Evolutionary conservation across 345 rosid genomes (phyloP), one percentile per base, ranked within the genome.

Genomic region (Gossypium rotundifolium): DNA sequence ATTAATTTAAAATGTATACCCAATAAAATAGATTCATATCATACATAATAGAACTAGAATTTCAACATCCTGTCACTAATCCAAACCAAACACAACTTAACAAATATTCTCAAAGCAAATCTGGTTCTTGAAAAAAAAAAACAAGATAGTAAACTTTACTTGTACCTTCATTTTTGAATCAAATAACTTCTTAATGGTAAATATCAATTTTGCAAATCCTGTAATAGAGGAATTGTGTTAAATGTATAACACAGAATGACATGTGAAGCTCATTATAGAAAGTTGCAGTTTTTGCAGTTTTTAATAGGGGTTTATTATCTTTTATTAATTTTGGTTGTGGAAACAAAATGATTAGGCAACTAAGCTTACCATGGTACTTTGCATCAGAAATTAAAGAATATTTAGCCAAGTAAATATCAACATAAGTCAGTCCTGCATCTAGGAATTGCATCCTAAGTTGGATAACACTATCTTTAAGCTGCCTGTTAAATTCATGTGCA

Each of bases 351-450:
- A 70, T 3, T 10, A 33, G 54, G 38, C 12, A 52, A 29, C 49
- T 2, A 46, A 65, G 54, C 75, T 22, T 76, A 81, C 87, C 85
- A 16, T 75, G 72, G 25, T 78, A 61, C 60, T 74, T 63, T 51
- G 87, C 73, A 23, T 57, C 69, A 29, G 52, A 57, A 64, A 75
- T 44, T 54, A 85, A 77, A 1, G 70, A 66, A 73, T 81, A 80
- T 48, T 81, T 85, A 1, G 72, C 64, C 0, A 81, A 72, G 65
- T 74, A 78, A 12, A 80, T 29, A 61, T 85, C 85, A 12, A 82
- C 87, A 40, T 80, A 78, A 52, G 83, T 81, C 40, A 85, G 69
- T 20, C 61, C 67, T 17, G 85, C 82, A n/a, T 67, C 13, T 0
- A 78, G 71, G 16, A 81, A 68, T 72, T 79, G 64, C 42, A 60